Evolutionary conservation across 139 green algal species (phyloP).

Genomic region (Volvox africanus): DNA sequence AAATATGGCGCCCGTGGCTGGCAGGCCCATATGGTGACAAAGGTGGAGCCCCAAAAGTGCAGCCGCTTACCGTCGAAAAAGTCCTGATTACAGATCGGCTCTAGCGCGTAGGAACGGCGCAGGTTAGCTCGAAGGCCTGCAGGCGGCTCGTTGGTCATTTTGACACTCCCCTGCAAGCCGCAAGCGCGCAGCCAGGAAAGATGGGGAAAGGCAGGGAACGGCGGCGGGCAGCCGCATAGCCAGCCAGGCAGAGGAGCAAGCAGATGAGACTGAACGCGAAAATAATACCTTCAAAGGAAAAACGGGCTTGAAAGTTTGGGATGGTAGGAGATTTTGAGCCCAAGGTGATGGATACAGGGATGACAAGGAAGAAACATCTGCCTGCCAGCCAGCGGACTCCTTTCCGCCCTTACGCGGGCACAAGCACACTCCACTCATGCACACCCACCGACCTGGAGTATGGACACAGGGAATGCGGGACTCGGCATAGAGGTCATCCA

Average conservation of each 20-base stretch:
- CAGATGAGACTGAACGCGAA: too few species aligned
- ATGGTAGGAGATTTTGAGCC: too few species aligned
- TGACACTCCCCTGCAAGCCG: conserved; percentile 55
- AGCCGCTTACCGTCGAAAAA: conserved; percentile 48
- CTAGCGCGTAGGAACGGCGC: conserved; percentile 57
- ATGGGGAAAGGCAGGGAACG: not conserved
- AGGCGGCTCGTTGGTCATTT: conserved; percentile 88
- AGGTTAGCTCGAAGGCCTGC: conserved; percentile 79
- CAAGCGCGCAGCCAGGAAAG: too few species aligned
- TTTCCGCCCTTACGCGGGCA: not conserved
- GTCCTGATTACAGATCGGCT: conserved; percentile 46
- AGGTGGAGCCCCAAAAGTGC: not conserved
- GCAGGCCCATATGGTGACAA: too few species aligned
- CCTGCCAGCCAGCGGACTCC: not conserved
- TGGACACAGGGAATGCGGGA: conserved; percentile 76
- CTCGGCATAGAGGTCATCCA: conserved; percentile 83
- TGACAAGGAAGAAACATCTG: not conserved
- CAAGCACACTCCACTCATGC: not conserved
- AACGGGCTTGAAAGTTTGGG: too few species aligned
- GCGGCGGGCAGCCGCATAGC: not conserved
- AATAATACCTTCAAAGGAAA: too few species aligned
- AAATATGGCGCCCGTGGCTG: too few species aligned
- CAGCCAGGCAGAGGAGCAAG: too few species aligned
- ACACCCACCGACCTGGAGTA: conserved; percentile 55
- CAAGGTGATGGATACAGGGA: not conserved